Conservation (phyloP, 2,329 filamentous ascomycete genomes). For the Emergomyces africanus region DNA sequence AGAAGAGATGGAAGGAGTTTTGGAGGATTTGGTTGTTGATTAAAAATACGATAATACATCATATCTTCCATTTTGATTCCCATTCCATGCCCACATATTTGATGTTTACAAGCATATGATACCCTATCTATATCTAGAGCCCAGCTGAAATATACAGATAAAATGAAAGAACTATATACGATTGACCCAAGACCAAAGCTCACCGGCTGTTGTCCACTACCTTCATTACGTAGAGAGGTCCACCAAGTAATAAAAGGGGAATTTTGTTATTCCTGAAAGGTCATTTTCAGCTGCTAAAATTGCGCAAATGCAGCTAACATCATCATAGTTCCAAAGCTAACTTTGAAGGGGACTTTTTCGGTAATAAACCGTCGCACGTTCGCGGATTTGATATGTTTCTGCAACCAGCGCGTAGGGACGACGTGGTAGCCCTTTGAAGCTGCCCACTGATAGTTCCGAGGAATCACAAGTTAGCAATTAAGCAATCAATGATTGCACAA, state of each 20-base stretch:
- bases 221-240: not conserved
- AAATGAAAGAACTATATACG: conserved; percentile 6
- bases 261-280: not conserved
- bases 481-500: not conserved
- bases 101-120: not conserved
- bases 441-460: conserved; percentile 23
- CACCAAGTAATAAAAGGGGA: not conserved
- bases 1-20: conserved; percentile 76
- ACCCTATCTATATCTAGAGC: not conserved
- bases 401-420: conserved; percentile 28
- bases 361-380: conserved; percentile 27
- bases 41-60: conserved; percentile 10
- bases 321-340: conserved; percentile 34
- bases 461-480: not conserved
- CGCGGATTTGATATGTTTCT: conserved; percentile 29
- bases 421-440: conserved; percentile 36
- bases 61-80: not conserved
- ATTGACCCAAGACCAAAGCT: not conserved
- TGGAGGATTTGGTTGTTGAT: conserved; percentile 56
- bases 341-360: conserved; percentile 32
- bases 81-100: not conserved
- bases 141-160: conserved; percentile 1
- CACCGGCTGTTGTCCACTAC: no score
- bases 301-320: conserved; percentile 34
- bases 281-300: conserved; percentile 17